A percentile compares a stretch with the other conserved stretches of the same genome.
These are phyloP conservation scores for Populus ilicifolia DNA, from an alignment of 345 rosid genomes.

Conservation along the genomic window DNA sequence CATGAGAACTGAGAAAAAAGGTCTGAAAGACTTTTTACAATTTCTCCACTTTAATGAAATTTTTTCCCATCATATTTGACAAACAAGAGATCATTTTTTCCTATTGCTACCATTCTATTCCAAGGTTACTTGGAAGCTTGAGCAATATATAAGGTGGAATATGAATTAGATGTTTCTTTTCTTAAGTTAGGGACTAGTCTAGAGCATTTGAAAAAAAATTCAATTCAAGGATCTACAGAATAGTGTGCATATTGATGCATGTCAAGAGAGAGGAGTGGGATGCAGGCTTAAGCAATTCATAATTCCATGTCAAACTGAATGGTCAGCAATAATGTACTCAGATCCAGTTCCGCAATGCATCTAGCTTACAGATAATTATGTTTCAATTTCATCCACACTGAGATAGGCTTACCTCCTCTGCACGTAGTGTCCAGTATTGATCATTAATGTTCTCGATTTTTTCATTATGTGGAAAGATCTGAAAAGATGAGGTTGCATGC, in stretches of 20 bases:
- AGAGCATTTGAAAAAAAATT: neutral
- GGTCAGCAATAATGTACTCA: neutral
- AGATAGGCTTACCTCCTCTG: constrained; percentile 74
- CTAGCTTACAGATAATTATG: neutral
- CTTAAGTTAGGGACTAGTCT: neutral
- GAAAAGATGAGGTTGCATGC: constrained; percentile 11
- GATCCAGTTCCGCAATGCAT: neutral
- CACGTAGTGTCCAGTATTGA: constrained; percentile 93
- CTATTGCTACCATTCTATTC: neutral
- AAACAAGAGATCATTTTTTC: neutral
- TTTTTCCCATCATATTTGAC: neutral
- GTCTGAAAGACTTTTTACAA: neutral
- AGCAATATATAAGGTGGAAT: neutral
- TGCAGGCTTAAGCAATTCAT: neutral
- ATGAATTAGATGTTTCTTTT: neutral
- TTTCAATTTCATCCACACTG: constrained; percentile 1
- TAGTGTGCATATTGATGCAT: neutral
- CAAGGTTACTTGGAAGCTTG: neutral
- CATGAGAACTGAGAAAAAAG: neutral
- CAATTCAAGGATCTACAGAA: neutral
- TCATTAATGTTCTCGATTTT: constrained; percentile 72
- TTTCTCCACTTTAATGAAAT: neutral
- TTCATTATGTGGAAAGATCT: constrained; percentile 33
- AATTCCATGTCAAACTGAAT: neutral
- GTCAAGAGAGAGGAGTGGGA: neutral